phyloP scores from a whole-genome alignment of 768 basidiomycete genomes.

The Tricholoma flavovirens region DNA sequence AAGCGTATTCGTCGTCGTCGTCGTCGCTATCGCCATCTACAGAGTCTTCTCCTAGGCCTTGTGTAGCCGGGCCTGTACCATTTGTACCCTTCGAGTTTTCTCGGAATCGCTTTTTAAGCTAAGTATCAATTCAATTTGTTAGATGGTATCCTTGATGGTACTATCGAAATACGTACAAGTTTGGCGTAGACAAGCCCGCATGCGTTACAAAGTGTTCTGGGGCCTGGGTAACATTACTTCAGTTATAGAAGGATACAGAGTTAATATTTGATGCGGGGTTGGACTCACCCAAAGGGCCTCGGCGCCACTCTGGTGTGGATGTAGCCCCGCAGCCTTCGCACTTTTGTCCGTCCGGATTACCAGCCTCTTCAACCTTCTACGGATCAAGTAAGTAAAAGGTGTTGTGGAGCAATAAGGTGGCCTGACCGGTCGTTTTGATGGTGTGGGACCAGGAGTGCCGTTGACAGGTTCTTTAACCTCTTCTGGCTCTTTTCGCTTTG shows the following conservation, averaged over 20 bases:
- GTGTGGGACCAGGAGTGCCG: slow-evolving; percentile 1
- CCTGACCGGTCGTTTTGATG: slow-evolving; percentile 15
- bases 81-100: slow-evolving; percentile 31
- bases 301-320: slow-evolving; percentile 82
- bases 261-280: neutral
- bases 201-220: slow-evolving; percentile 79
- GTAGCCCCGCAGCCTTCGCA: slow-evolving; percentile 81
- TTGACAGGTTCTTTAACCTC: slow-evolving; percentile 3
- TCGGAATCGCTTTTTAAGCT: slow-evolving; percentile 8
- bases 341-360: slow-evolving; percentile 56
- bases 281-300: slow-evolving; percentile 70
- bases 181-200: slow-evolving; percentile 86
- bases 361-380: slow-evolving; percentile 10
- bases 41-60: slow-evolving; percentile 3
- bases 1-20: slow-evolving; percentile 15
- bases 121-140: neutral
- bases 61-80: neutral
- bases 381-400: neutral
- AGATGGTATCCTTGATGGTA: slow-evolving; percentile 4
- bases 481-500: slow-evolving; percentile 8
- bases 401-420: neutral
- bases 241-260: neutral
- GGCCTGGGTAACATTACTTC: slow-evolving; percentile 39
- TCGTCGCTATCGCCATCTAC: slow-evolving; percentile 15
- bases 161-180: slow-evolving; percentile 46